A percentile compares a stretch with the other conserved stretches of the same genome.
Evolutionary conservation across 306 rosid species (phyloP).

Genomic region (Cicer cuneatum): DNA sequence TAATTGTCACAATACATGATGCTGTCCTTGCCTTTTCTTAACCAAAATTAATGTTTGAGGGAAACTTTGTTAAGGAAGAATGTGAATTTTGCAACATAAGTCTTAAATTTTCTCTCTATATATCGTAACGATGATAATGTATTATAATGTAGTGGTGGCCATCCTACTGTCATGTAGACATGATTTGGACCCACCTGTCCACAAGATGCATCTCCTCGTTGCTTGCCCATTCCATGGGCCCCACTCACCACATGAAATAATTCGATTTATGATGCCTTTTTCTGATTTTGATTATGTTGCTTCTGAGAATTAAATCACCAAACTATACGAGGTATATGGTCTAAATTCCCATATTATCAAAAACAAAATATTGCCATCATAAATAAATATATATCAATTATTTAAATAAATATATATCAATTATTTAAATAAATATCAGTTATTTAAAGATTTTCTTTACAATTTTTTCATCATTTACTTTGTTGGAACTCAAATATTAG

Average conservation of each 20-base stretch:
- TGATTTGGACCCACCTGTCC: constrained; percentile 62
- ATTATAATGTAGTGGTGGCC: constrained; percentile 47
- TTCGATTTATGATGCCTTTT: constrained; percentile 37
- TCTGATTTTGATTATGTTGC: background rate
- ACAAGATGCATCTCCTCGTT: constrained; percentile 49
- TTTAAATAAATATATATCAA: too few relatives aligned
- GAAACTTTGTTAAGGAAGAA: constrained; percentile 39
- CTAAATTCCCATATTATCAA: background rate
- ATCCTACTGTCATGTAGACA: constrained; percentile 49
- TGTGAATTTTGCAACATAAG: constrained; percentile 32
- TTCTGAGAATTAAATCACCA: constrained; percentile 36
- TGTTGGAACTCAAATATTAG: too few relatives aligned
- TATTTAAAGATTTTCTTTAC: too few relatives aligned
- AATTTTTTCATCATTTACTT: too few relatives aligned
- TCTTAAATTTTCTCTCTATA: constrained; percentile 35
- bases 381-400: background rate
- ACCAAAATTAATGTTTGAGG: constrained; percentile 40
- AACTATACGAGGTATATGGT: background rate
- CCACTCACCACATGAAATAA: constrained; percentile 56
- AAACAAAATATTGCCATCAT: background rate
- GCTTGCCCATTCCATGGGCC: constrained; percentile 50
- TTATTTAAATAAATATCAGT: too few relatives aligned
- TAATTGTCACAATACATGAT: too few relatives aligned
- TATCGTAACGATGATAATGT: constrained; percentile 39
- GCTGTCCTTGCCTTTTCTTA: constrained; percentile 37